Conservation (phyloP, 192 early-diverging fungal species). For the Phycomyces nitens region DNA sequence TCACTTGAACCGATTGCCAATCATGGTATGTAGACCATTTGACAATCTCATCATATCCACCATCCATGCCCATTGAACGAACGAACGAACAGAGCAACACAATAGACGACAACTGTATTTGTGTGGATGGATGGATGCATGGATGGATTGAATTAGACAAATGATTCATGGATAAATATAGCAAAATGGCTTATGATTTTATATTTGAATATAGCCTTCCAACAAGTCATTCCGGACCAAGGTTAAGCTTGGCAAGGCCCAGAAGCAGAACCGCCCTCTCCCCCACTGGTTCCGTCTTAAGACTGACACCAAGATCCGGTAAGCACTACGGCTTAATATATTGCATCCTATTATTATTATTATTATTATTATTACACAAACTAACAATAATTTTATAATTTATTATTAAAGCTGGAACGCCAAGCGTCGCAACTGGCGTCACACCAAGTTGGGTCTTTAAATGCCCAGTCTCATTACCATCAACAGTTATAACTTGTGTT, state of each 20-base stretch:
- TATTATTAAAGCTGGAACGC: constrained; percentile 78
- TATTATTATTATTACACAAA: neutral
- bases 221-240: constrained; percentile 98
- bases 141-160: constrained; percentile 24
- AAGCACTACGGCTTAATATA: constrained; percentile 10
- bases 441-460: constrained; percentile 95
- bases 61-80: too few relatives aligned
- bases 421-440: constrained; percentile 99
- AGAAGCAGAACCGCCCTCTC: constrained; percentile 97
- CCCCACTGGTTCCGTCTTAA: constrained; percentile 97
- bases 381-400: neutral
- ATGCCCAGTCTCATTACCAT: neutral
- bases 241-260: constrained; percentile 97
- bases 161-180: constrained; percentile 23
- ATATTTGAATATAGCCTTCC: constrained; percentile 85
- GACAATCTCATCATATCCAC: too few relatives aligned
- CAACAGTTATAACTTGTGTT: too few relatives aligned
- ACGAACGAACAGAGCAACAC: too few relatives aligned
- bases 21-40: constrained; percentile 4
- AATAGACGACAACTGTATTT: constrained; percentile 7
- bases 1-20: constrained; percentile 18
- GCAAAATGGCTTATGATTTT: too few relatives aligned
- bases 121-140: constrained; percentile 29
- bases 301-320: constrained; percentile 90
- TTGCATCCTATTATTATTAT: neutral